These are phyloP conservation scores for Aspergillus thermomutatus DNA, from an alignment of 2,329 filamentous ascomycete genomes.

Conservation along the genomic window DNA sequence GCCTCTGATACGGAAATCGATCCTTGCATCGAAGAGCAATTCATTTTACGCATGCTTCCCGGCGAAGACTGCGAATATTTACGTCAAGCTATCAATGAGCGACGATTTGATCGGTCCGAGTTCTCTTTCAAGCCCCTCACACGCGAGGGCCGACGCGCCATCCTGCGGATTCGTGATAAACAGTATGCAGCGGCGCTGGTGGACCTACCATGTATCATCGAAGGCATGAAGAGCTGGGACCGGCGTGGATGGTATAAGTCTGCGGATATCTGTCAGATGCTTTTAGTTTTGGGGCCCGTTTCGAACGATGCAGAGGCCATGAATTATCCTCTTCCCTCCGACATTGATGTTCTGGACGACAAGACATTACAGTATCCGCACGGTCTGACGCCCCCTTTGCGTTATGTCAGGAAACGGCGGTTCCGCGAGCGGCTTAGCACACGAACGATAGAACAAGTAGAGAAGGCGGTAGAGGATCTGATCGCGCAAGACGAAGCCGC, in stretches of 20 bases:
- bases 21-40: slow-evolving; percentile 83
- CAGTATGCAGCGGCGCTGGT: slow-evolving; percentile 76
- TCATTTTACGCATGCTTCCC: slow-evolving; percentile 83
- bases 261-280: slow-evolving; percentile 84
- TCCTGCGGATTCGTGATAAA: slow-evolving; percentile 66
- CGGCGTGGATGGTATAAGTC: slow-evolving; percentile 84
- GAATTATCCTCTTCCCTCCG: slow-evolving; percentile 64
- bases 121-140: slow-evolving; percentile 74
- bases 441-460: slow-evolving; percentile 80
- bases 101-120: slow-evolving; percentile 75
- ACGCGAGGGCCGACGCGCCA: slow-evolving; percentile 66
- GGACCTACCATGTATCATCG: slow-evolving; percentile 80
- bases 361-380: slow-evolving; percentile 73
- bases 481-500: slow-evolving; percentile 66
- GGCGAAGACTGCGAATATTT: slow-evolving; percentile 85
- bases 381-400: slow-evolving; percentile 83
- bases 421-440: slow-evolving; percentile 81
- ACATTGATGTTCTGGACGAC: slow-evolving; percentile 58
- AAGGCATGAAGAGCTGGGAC: slow-evolving; percentile 93
- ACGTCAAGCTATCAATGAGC: slow-evolving; percentile 69
- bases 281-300: slow-evolving; percentile 70
- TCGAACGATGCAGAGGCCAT: slow-evolving; percentile 63
- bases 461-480: slow-evolving; percentile 72
- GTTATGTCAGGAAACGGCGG: slow-evolving; percentile 74
- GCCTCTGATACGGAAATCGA: slow-evolving; percentile 86